phyloP scores from a whole-genome alignment of 169 alveolate species.

The Plasmodium gonderi region DNA sequence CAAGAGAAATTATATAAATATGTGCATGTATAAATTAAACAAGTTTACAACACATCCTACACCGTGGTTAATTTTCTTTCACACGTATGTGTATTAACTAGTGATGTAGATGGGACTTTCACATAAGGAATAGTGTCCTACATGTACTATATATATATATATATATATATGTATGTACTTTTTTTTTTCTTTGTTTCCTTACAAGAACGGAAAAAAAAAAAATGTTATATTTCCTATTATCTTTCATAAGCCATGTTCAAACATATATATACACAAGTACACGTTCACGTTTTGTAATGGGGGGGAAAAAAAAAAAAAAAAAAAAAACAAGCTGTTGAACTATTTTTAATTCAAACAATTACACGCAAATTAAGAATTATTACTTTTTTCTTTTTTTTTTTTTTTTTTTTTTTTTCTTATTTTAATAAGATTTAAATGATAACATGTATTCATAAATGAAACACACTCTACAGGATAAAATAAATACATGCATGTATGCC shows the following conservation, averaged over 20 bases:
- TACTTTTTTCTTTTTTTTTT: neutral
- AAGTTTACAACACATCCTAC: slow-evolving; percentile 4
- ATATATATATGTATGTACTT: neutral
- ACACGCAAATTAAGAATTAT: neutral
- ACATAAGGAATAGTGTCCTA: neutral
- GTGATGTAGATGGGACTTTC: slow-evolving; percentile 4
- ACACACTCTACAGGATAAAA: no score
- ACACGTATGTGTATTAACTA: neutral
- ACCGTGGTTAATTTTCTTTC: neutral
- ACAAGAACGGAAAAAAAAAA: neutral
- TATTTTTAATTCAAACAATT: neutral
- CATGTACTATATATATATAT: no score
- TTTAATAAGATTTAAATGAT: no score
- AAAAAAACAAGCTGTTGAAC: neutral
- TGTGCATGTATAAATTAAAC: neutral
- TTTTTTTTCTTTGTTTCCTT: no score
- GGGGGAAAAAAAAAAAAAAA: neutral
- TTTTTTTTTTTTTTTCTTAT: no score
- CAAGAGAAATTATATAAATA: neutral
- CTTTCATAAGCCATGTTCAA: neutral
- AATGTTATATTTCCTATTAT: neutral
- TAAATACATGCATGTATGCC: no score
- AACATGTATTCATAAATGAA: no score
- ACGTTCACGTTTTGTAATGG: neutral
- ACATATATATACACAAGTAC: neutral